phyloP scores from a whole-genome alignment of 306 rosid species.

The Trifolium pratense region DNA sequence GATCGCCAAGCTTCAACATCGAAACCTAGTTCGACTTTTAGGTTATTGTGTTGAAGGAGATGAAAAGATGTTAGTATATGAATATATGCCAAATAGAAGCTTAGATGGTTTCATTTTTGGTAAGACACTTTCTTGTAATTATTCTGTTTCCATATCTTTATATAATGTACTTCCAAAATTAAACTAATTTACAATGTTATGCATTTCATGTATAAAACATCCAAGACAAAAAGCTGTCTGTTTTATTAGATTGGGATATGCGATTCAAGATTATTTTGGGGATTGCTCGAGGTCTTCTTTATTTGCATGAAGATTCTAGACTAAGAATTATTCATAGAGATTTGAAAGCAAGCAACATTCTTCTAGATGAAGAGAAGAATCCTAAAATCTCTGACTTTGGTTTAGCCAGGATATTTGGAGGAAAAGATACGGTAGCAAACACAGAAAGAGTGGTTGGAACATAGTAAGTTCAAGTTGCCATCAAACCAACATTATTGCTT shows the following conservation, averaged over 20 bases:
- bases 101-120: background rate
- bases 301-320: constrained; percentile 81
- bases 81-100: background rate
- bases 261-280: constrained; percentile 48
- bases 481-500: background rate
- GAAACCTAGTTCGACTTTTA: constrained; percentile 76
- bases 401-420: background rate
- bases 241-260: background rate
- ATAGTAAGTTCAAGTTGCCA: constrained; percentile 31
- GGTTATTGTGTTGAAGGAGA: constrained; percentile 83
- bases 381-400: constrained; percentile 79
- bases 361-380: constrained; percentile 72
- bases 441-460: background rate
- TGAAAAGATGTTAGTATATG: constrained; percentile 39
- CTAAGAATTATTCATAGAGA: constrained; percentile 78
- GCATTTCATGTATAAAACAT: background rate
- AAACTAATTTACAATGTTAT: constrained; percentile 42
- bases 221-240: background rate
- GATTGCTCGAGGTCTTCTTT: constrained; percentile 74
- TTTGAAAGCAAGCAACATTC: constrained; percentile 72
- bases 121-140: constrained; percentile 14
- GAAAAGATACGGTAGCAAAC: background rate
- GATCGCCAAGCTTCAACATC: constrained; percentile 83
- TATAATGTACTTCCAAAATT: background rate
- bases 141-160: background rate